Conservation (phyloP, 2,329 filamentous ascomycete genomes). For the Falciphora oryzae region DNA sequence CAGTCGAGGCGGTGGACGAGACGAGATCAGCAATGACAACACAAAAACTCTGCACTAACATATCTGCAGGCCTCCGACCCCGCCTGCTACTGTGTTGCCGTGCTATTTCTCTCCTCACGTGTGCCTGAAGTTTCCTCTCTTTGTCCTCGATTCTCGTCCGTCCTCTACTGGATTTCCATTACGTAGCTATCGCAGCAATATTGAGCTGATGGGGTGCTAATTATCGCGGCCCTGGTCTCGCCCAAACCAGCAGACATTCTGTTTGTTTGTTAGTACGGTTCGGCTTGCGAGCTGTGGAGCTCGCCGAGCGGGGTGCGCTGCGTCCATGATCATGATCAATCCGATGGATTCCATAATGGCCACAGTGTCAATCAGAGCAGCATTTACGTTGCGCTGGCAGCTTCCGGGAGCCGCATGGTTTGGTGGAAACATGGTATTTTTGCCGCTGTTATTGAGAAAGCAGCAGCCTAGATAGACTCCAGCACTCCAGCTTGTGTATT, state of each 20-base stretch:
- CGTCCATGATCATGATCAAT: neutral
- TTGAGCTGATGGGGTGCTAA: neutral
- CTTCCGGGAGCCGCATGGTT: neutral
- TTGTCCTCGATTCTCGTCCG: neutral
- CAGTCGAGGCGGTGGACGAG: neutral
- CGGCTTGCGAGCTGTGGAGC: neutral
- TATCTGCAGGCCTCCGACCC: neutral
- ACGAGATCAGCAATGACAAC: neutral
- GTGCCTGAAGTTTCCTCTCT: neutral
- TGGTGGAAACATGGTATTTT: neutral
- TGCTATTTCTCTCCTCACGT: neutral
- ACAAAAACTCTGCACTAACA: neutral
- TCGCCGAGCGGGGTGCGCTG: neutral
- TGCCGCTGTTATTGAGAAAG: neutral
- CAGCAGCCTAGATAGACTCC: neutral
- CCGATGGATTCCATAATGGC: neutral
- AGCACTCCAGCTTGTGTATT: neutral
- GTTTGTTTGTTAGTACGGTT: neutral
- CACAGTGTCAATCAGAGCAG: no score
- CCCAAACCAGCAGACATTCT: neutral
- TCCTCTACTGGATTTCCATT: neutral
- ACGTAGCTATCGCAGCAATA: neutral
- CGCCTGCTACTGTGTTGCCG: neutral
- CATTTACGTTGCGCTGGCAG: no score
- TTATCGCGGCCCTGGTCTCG: neutral